Conservation (phyloP, 805 yeast species). For the Candida multigemmis region DNA sequence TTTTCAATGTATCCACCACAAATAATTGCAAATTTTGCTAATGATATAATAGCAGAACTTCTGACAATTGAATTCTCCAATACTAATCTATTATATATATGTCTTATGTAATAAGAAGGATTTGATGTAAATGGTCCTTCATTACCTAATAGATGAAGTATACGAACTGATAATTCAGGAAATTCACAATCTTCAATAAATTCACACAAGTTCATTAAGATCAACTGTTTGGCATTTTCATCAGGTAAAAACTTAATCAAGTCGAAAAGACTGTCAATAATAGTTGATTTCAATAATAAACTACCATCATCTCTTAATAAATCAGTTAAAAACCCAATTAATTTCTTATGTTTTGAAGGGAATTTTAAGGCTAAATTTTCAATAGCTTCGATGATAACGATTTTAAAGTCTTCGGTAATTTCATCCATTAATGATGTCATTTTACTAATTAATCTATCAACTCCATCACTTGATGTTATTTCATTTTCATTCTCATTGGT, state of each 20-base stretch:
- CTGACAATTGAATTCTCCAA: slow-evolving; percentile 92
- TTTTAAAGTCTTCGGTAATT: slow-evolving; percentile 91
- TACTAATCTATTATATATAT: slow-evolving; percentile 93
- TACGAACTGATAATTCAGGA: slow-evolving; percentile 88
- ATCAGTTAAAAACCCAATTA: slow-evolving; percentile 75
- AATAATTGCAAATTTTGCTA: slow-evolving; percentile 81
- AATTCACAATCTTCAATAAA: slow-evolving; percentile 97
- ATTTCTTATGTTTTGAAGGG: slow-evolving; percentile 80
- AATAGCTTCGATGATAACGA: slow-evolving; percentile 91
- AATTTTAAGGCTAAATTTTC: slow-evolving; percentile 86
- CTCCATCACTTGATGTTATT: slow-evolving; percentile 42
- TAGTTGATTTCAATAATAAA: slow-evolving; percentile 71
- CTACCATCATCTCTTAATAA: slow-evolving; percentile 89
- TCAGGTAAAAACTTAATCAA: slow-evolving; percentile 78
- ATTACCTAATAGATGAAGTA: slow-evolving; percentile 83
- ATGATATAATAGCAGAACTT: slow-evolving; percentile 89
- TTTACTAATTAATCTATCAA: slow-evolving; percentile 80
- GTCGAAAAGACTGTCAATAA: slow-evolving; percentile 89
- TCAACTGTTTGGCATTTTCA: slow-evolving; percentile 61
- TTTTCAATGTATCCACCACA: slow-evolving; percentile 58
- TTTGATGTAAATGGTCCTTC: slow-evolving; percentile 85
- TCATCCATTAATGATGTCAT: slow-evolving; percentile 86
- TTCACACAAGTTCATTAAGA: slow-evolving; percentile 86
- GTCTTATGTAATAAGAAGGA: slow-evolving; percentile 89
- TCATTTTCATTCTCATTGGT: slow-evolving; percentile 11